These are phyloP conservation scores for Suillus hirtellus DNA, from an alignment of 768 basidiomycete genomes.

Conservation along the genomic window DNA sequence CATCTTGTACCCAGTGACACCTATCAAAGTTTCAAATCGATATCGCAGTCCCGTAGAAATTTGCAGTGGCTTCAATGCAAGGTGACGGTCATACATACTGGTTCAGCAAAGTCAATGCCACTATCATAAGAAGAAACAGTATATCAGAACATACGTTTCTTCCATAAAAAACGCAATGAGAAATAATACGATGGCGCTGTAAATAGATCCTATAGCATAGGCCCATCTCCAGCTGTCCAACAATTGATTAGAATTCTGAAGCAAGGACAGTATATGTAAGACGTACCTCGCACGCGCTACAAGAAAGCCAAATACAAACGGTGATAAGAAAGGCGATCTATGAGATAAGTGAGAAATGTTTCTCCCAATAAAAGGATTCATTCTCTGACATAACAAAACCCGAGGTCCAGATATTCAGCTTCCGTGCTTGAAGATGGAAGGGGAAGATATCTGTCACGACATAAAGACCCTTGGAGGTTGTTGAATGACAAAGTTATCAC, in stretches of 20 bases:
- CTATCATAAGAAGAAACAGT: neutral
- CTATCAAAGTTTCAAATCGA: conserved; percentile 48
- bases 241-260: neutral
- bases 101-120: conserved; percentile 7
- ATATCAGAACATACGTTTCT: conserved; percentile 41
- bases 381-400: conserved; percentile 54
- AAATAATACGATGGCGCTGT: conserved; percentile 44
- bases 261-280: neutral
- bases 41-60: conserved; percentile 35
- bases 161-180: conserved; percentile 49
- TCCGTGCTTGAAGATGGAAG: conserved; percentile 54
- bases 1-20: conserved; percentile 48
- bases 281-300: conserved; percentile 27
- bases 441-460: conserved; percentile 53
- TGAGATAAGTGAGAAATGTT: conserved; percentile 35
- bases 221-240: conserved; percentile 47
- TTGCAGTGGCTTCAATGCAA: conserved; percentile 16
- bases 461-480: conserved; percentile 38
- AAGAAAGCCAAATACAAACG: conserved; percentile 32
- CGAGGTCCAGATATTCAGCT: conserved; percentile 54
- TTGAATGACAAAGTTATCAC: neutral
- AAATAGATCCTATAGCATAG: conserved; percentile 53
- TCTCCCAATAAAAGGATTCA: conserved; percentile 33
- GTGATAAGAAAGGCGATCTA: conserved; percentile 32
- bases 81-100: conserved; percentile 49